Evolutionary conservation across 2,329 filamentous ascomycete species (phyloP).

Genomic region (Teratosphaeria gauchensis): DNA sequence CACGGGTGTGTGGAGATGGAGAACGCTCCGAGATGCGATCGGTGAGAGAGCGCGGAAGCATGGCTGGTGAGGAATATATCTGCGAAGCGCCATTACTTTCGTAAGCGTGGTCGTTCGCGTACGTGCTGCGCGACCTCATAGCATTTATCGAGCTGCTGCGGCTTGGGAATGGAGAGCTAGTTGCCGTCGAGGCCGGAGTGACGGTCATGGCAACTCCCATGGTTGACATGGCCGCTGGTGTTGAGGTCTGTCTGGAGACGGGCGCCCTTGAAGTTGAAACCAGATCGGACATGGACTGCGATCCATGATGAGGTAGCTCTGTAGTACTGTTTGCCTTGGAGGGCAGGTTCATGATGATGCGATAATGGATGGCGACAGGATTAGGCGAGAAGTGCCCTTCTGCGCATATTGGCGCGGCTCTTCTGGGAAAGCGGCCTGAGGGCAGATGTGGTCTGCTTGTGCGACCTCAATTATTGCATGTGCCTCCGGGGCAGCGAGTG

Average conservation of each 20-base stretch:
- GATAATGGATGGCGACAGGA: background rate
- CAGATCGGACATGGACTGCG: background rate
- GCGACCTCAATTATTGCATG: background rate
- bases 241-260: background rate
- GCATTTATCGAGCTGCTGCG: background rate
- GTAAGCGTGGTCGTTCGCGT: background rate
- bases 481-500: background rate
- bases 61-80: background rate
- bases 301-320: background rate
- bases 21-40: conserved; percentile 36
- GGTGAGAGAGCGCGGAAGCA: background rate
- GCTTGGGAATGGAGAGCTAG: background rate
- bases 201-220: background rate
- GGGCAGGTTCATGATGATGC: background rate
- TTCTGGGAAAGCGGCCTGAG: background rate
- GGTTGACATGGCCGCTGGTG: background rate
- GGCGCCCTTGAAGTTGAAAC: background rate
- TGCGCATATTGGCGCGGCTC: background rate
- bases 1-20: conserved; percentile 40
- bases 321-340: background rate
- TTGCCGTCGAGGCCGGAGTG: background rate
- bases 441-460: background rate
- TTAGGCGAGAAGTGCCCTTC: background rate
- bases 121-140: background rate
- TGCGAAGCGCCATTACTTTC: background rate